phyloP scores from a whole-genome alignment of 306 rosid genomes.

The Ammopiptanthus mongolicus region DNA sequence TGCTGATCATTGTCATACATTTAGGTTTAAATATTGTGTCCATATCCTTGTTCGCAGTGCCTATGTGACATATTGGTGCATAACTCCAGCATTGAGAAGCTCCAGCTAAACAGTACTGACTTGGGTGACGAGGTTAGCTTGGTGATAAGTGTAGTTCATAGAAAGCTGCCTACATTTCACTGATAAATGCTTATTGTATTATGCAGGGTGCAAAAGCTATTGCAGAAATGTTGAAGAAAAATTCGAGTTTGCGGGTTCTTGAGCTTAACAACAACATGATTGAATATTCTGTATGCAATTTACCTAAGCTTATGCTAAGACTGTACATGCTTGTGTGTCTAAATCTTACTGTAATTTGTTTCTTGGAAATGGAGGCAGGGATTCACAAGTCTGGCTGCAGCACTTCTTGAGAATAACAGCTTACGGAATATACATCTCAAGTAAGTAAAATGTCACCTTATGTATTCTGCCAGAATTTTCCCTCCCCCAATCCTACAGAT shows the following conservation, averaged over 20 bases:
- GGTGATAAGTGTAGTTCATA: conserved; percentile 3
- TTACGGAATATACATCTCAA: conserved; percentile 75
- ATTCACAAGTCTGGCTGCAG: conserved; percentile 90
- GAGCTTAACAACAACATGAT: conserved; percentile 93
- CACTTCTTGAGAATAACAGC: conserved; percentile 76
- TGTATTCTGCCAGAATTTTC: neutral
- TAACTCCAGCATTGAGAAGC: conserved; percentile 77
- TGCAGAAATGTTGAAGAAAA: conserved; percentile 85
- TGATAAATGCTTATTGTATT: conserved; percentile 19
- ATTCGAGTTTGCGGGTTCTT: conserved; percentile 68
- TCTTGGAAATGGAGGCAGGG: conserved; percentile 78
- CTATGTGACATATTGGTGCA: conserved; percentile 66
- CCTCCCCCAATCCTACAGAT: neutral
- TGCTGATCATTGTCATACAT: conserved; percentile 12
- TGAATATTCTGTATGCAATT: conserved; percentile 82
- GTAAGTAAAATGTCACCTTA: conserved; percentile 42
- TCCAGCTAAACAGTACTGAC: conserved; percentile 86
- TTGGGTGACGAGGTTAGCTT: conserved; percentile 92
- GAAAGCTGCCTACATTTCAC: conserved; percentile 12
- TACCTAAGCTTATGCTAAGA: conserved; percentile 21
- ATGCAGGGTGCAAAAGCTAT: conserved; percentile 89
- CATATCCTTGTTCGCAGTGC: conserved; percentile 53
- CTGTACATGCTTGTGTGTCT: neutral
- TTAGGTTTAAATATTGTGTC: conserved; percentile 15
- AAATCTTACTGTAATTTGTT: conserved; percentile 27